Base-by-base conservation (phyloP, 768 basidiomycete species). In the Mycena albidolilacea region DNA sequence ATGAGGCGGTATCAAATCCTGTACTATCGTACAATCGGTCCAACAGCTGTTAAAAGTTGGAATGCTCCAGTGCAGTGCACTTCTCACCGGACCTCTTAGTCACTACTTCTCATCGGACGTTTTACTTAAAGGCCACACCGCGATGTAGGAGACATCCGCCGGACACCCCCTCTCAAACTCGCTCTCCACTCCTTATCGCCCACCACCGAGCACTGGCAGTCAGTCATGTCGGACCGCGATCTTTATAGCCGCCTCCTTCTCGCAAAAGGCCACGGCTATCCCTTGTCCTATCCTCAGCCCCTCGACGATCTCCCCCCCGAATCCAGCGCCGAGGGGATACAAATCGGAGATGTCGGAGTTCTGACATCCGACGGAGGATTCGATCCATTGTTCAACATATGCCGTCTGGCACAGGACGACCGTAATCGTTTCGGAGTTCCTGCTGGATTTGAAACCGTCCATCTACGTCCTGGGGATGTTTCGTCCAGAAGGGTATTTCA, bases 301-400 rank as follows among this genome's bases (percentile, higher is more conserved):
- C 17, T 11, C 19, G 52, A 65, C 38, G 52, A 65, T 15, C 39
- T 65, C 10, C 62, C 46, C 48, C 61, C 23, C 6, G 61, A 46
- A 46, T 30, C 30, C n/a, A 38, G 50, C 21, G 15, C 21, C 9
- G 23, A n/a, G 21, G 64, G 64, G 3, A 54, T 43, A 19, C n/a
- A 65, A 39, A 65, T 65, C 30, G 64, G 64, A 5, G 64, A 65
- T 14, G 52, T 65, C 11, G 64, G 64, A 21, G 52, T 54, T 55
- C n/a, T 65, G 38, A 41, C 48, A 39, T 19, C 17, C 30, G 64
- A 55, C 19, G 64, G 64, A 2, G 14, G 10, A 21, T 65, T 65
- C 38, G 38, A 65, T 41, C n/a, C 38, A 1, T 39, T 55, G n/a
- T 65, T 65, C 38, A 65, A 65, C 39, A 54, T 65, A 6, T 23